These are phyloP conservation scores for Talaromyces sp. DNA, from an alignment of 2,329 filamentous ascomycete species.

Conservation along the genomic window DNA sequence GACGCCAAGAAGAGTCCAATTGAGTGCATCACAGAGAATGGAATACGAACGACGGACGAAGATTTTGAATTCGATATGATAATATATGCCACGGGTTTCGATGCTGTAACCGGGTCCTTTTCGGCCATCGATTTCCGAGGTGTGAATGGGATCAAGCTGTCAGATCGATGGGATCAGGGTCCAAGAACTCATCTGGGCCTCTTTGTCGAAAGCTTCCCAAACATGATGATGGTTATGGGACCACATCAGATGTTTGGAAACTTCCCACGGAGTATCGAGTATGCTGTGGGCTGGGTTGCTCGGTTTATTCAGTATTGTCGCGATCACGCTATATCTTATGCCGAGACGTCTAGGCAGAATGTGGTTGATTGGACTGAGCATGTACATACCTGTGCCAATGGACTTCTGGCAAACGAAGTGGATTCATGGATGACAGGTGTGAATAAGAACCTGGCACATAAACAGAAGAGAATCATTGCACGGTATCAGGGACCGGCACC, in stretches of 20 bases:
- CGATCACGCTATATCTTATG: constrained; percentile 30
- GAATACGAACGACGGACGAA: constrained; percentile 9
- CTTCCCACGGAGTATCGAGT: constrained; percentile 19
- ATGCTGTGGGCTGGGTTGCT: constrained; percentile 7
- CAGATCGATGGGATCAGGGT: constrained; percentile 9
- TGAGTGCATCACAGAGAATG: constrained; percentile 11
- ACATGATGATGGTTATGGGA: constrained; percentile 16
- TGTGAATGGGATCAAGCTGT: constrained; percentile 6
- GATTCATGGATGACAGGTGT: constrained; percentile 61
- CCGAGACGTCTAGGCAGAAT: constrained; percentile 46
- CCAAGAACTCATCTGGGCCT: constrained; percentile 12
- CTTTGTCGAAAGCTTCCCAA: constrained; percentile 13
- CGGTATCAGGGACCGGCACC: constrained; percentile 52
- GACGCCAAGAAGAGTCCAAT: constrained; percentile 11
- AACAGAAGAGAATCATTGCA: constrained; percentile 50
- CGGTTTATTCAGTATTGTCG: constrained; percentile 5
- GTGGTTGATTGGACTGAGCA: constrained; percentile 52
- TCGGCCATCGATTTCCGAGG: constrained; percentile 13
- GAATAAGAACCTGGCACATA: constrained; percentile 54
- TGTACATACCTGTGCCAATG: constrained; percentile 51
- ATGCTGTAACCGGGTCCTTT: constrained; percentile 13
- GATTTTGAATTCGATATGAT: constrained; percentile 12
- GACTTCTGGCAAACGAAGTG: constrained; percentile 51
- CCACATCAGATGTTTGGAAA: constrained; percentile 40
- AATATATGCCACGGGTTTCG: constrained; percentile 17